A percentile compares a stretch with the other conserved stretches of the same genome.
These are phyloP conservation scores for Corchorus capsularis DNA, from an alignment of 345 rosid species.

Conservation along the genomic window DNA sequence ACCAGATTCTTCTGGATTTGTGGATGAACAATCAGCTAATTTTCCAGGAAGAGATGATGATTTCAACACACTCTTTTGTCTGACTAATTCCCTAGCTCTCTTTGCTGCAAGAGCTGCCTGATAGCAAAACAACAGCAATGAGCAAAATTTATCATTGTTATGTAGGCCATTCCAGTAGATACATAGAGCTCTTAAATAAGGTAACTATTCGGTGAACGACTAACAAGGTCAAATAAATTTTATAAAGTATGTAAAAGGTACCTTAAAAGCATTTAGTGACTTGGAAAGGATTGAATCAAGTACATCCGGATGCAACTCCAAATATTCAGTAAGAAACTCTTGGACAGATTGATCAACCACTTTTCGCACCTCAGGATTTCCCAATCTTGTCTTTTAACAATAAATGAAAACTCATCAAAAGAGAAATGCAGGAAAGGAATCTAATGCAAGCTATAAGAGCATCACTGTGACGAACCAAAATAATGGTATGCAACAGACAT, in stretches of 20 bases:
- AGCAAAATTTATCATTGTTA: neutral
- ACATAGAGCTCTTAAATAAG: neutral
- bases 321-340: slow-evolving; percentile 88
- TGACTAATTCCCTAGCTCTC: slow-evolving; percentile 94
- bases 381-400: slow-evolving; percentile 84
- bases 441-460: neutral
- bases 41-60: slow-evolving; percentile 99
- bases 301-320: slow-evolving; percentile 96
- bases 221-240: neutral
- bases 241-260: slow-evolving; percentile 28
- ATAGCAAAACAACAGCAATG: slow-evolving; percentile 22
- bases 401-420: slow-evolving; percentile 23
- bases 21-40: slow-evolving; percentile 92
- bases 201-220: neutral
- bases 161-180: neutral
- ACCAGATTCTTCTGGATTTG: slow-evolving; percentile 96
- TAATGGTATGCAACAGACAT: slow-evolving; percentile 11
- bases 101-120: slow-evolving; percentile 99
- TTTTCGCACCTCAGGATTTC: slow-evolving; percentile 97
- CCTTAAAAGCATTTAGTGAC: slow-evolving; percentile 96
- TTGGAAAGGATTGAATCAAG: slow-evolving; percentile 91
- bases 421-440: neutral
- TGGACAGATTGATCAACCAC: slow-evolving; percentile 95
- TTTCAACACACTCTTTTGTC: slow-evolving; percentile 84
- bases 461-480: neutral